A percentile compares a stretch with the other conserved stretches of the same genome.
Conservation (phyloP, 2,329 filamentous ascomycete genomes). For the Phoma sp. region DNA sequence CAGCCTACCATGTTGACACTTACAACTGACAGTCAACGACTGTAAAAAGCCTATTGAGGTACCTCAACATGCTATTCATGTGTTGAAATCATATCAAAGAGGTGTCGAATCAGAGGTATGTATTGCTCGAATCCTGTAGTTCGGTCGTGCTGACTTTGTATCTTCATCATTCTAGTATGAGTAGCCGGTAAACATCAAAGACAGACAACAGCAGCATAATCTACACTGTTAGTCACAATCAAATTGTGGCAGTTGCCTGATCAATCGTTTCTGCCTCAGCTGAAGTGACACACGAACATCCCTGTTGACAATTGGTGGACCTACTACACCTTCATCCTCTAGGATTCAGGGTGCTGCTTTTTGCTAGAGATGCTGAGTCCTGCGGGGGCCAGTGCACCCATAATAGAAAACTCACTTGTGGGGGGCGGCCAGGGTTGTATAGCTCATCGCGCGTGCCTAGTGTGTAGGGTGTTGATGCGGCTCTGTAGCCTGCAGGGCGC, state of each 20-base stretch:
- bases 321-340: neutral
- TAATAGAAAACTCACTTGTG: neutral
- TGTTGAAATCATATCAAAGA: neutral
- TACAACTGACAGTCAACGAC: too few relatives aligned
- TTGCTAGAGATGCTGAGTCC: neutral
- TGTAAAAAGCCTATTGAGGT: neutral
- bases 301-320: neutral
- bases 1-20: too few relatives aligned
- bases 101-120: neutral
- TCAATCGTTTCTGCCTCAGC: neutral
- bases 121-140: neutral
- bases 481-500: constrained; percentile 7
- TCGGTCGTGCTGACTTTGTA: neutral
- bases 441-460: constrained; percentile 4
- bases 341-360: neutral
- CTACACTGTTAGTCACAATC: neutral
- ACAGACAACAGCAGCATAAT: neutral
- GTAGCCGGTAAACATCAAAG: neutral
- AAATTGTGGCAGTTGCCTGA: neutral
- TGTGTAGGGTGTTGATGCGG: constrained; percentile 15
- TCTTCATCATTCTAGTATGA: neutral
- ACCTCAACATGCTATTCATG: too few relatives aligned
- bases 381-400: neutral
- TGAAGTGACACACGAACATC: neutral
- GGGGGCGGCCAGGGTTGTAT: neutral